Base-by-base conservation (phyloP, 108 stramenopile genomes). In the Seminavis robusta region DNA sequence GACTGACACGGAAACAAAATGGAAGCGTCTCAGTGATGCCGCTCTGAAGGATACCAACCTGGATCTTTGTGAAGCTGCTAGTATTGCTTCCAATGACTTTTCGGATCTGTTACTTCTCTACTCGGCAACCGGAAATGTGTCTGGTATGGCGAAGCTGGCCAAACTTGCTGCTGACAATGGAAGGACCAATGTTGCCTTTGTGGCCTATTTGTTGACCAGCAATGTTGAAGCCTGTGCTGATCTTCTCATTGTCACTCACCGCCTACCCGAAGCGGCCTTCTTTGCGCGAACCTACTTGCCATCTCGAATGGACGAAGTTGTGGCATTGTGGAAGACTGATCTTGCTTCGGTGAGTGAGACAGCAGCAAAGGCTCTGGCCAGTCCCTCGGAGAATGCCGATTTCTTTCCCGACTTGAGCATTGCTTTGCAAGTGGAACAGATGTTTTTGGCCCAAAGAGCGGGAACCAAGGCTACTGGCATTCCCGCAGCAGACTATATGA, bases 241-340 rank as follows among this genome's bases (percentile, higher is more conserved):
- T 40, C 72, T 99, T 33, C 83, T 99, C 24, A 64, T 94, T 21
- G 47, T 76, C 15, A 90, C 93, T 25, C 90, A 92, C 34, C 79
- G 99, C 27, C 59, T 96, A n/a, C 97, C 99, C 0, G 97, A 98
- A 67, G 97, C 99, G 34, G 97, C 98, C 10, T 90, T 99, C 77
- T 90, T 99, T 69, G 96, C 94, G 24, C 90, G 99, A 34, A 97
- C 97, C 6, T 98, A 97, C 67, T 69, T 95, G 30, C 99, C 99
- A 11, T 96, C 95, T 4, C 71, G 84, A 25, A 80, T 98, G 52
- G 77, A 94, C 5, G 82, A 90, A 46, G 80, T 94, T 49, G 94
- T 98, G 2, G 76, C 71, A 9, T 53, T 96, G 15, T 99, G 99
- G 99, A 96, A 94, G 67, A 61, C 72, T 42, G 94, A 97, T 61